These are phyloP conservation scores for Bryoglossum gracile DNA, from an alignment of 495 filamentous ascomycete genomes.

Conservation along the genomic window DNA sequence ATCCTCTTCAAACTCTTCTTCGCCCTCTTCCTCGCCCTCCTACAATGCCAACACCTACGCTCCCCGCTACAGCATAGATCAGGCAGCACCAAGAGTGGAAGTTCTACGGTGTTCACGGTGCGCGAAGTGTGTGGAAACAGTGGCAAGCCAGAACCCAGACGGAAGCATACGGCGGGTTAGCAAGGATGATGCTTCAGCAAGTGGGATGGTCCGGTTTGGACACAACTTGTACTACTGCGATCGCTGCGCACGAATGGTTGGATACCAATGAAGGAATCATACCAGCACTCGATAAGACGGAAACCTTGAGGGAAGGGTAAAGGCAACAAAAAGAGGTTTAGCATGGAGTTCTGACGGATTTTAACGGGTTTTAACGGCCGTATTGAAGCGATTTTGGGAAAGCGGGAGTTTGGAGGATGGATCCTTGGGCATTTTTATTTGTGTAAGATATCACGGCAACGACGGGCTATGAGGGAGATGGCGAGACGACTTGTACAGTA, in stretches of 20 bases:
- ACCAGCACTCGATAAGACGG: no score
- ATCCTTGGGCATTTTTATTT: no score
- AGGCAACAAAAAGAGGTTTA: no score
- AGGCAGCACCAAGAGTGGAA: slow-evolving; percentile 41
- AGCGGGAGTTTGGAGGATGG: no score
- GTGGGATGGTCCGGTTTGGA: slow-evolving; percentile 60
- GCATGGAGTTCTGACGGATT: no score
- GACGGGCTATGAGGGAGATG: no score
- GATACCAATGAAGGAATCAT: slow-evolving; percentile 55
- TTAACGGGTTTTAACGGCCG: no score
- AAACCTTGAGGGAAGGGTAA: no score
- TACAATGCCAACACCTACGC: not conserved
- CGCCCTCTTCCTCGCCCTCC: slow-evolving; percentile 28
- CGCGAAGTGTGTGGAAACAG: slow-evolving; percentile 46
- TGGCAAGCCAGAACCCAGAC: slow-evolving; percentile 7
- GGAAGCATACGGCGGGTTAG: slow-evolving; percentile 21
- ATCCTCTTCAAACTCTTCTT: slow-evolving; percentile 33
- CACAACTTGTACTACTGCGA: slow-evolving; percentile 77
- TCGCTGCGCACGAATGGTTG: slow-evolving; percentile 64
- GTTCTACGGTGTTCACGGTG: slow-evolving; percentile 49
- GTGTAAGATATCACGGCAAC: no score
- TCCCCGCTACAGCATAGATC: slow-evolving; percentile 10
- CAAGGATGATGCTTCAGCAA: slow-evolving; percentile 43
- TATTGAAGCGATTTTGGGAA: no score
- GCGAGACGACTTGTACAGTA: no score